Conservation (phyloP, 257 asterid species). For the Cruciata laevipes region DNA sequence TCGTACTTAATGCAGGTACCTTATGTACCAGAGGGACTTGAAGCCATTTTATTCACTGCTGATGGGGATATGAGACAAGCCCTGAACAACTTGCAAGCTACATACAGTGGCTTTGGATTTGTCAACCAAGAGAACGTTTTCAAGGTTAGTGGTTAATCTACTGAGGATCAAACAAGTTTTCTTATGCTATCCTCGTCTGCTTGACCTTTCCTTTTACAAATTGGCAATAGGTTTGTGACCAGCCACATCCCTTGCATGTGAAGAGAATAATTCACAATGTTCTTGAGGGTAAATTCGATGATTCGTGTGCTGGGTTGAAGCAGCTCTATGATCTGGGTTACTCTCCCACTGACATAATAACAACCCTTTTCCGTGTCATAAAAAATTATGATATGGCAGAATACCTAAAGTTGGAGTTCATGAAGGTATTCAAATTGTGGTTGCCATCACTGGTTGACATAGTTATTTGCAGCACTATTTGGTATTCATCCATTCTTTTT, state of each 20-base stretch:
- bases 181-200: neutral
- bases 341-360: constrained; percentile 96
- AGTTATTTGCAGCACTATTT: neutral
- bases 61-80: constrained; percentile 99
- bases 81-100: constrained; percentile 94
- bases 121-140: constrained; percentile 96
- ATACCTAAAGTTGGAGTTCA: constrained; percentile 81
- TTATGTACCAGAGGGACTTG: constrained; percentile 95
- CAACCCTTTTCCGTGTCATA: constrained; percentile 85
- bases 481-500: constrained; percentile 4
- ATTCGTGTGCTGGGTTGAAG: constrained; percentile 84
- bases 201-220: constrained; percentile 6
- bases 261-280: constrained; percentile 86
- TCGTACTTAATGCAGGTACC: constrained; percentile 50
- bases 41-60: constrained; percentile 93
- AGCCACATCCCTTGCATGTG: constrained; percentile 96
- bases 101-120: constrained; percentile 89
- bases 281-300: constrained; percentile 84
- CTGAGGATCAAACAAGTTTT: neutral
- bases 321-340: constrained; percentile 91
- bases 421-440: constrained; percentile 49
- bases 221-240: constrained; percentile 79
- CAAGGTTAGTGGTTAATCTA: constrained; percentile 49
- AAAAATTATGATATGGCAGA: constrained; percentile 93
- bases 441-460: neutral